Evolutionary conservation across 257 asterid species (phyloP).

Genomic region (Fraxinus americana): DNA sequence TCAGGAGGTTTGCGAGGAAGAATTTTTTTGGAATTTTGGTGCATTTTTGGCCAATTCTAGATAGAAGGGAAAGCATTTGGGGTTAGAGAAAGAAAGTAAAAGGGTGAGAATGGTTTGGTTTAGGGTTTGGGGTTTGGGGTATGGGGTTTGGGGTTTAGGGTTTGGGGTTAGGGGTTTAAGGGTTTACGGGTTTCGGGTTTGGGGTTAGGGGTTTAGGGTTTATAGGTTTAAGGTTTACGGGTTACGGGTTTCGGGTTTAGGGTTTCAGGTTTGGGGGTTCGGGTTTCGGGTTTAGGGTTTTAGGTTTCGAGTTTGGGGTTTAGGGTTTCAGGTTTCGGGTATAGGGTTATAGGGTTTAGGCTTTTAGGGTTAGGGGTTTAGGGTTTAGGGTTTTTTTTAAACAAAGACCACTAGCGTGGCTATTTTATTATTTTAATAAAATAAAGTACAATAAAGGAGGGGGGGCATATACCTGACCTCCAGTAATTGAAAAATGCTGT

Average conservation of each 20-base stretch:
- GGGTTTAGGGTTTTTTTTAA: no score
- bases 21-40: no score
- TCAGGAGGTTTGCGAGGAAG: no score
- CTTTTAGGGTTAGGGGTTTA: background rate
- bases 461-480: no score
- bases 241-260: background rate
- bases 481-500: no score
- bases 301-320: slow-evolving; percentile 23
- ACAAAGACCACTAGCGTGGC: no score
- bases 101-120: no score
- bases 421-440: no score
- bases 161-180: slow-evolving; percentile 1
- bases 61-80: no score
- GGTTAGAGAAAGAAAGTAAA: no score
- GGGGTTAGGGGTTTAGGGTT: slow-evolving; percentile 1
- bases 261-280: background rate
- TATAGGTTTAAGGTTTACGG: background rate
- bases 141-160: background rate
- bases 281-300: background rate
- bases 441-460: no score
- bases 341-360: slow-evolving; percentile 26
- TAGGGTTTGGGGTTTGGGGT: background rate
- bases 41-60: no score
- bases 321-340: slow-evolving; percentile 27
- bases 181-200: background rate